Evolutionary conservation across 2,329 filamentous ascomycete genomes (phyloP).

Genomic region (Hypoxylon sp.): DNA sequence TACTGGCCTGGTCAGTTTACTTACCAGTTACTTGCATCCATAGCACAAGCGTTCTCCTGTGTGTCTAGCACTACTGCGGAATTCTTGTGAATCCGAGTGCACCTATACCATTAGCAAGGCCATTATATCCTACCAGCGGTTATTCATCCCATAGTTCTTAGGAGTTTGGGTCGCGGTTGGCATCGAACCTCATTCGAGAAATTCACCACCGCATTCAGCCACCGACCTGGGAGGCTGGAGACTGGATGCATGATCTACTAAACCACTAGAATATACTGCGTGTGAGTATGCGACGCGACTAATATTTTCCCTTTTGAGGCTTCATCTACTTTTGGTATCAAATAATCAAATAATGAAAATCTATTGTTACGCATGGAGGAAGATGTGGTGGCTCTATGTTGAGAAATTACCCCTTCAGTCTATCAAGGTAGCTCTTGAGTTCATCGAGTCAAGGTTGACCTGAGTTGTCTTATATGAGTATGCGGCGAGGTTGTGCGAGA

Average conservation of each 20-base stretch:
- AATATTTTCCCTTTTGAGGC: not conserved
- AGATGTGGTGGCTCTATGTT: not conserved
- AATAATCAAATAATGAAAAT: not conserved
- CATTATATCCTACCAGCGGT: constrained; percentile 1
- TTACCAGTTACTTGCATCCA: constrained; percentile 17
- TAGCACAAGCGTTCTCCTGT: constrained; percentile 27
- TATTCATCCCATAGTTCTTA: not conserved
- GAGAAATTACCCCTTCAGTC: not conserved
- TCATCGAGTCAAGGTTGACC: not conserved
- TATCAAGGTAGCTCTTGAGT: not conserved
- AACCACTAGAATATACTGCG: constrained; percentile 2
- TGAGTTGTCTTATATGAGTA: not conserved
- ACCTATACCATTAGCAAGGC: constrained; percentile 4
- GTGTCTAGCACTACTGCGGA: constrained; percentile 9
- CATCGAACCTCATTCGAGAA: not conserved
- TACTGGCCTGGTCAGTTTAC: constrained; percentile 29
- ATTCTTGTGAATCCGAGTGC: constrained; percentile 3
- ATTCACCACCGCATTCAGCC: not conserved
- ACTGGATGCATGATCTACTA: constrained; percentile 24
- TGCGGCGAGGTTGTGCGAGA: not conserved
- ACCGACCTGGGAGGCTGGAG: constrained; percentile 27
- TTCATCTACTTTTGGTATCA: not conserved
- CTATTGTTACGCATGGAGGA: not conserved
- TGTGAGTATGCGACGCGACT: constrained; percentile 26
- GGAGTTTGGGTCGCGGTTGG: not conserved